Evolutionary conservation across 345 rosid species (phyloP), one percentile per base, ranked within the genome.

Genomic region (Acer saccharum): DNA sequence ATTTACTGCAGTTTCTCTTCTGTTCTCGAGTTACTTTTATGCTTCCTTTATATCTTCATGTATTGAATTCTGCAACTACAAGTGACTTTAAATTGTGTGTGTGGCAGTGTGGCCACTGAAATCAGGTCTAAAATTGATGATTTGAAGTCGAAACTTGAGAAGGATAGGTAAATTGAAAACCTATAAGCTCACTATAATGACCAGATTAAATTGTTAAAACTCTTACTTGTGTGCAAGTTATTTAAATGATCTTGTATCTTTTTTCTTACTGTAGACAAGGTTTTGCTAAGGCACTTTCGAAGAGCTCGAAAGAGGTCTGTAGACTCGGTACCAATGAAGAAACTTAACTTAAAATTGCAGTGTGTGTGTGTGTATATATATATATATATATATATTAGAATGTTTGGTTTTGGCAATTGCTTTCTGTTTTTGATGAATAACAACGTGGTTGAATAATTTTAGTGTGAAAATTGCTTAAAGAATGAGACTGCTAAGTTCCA

Each of bases 291-390:
- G 85, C 92, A 63, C 88, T 92, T 63, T 80, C 89, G 50, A 91
- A 89, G 87, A 90, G 89, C 90, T 87, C 95, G 6, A 94, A 92
- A 81, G 96, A 94, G 97, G 98, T 94, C 35, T 39, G 83, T 76
- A 46, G 73, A 20, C 46, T 43, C 46, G 1, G 11, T 43, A 43
- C 46, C 46, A 20, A 74, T 25, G 70, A 57, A 52, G 39, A 27
- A 17, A 48, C 65, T 58, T 65, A 27, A 12, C 18, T 4, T 61
- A 16, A 61, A 39, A 83, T 54, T 79, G 32, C n/a, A 0, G 35
- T 66, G 44, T 62, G 71, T 62, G 57, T 35, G 39, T 35, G 27
- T 25, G 27, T 25, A 1, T 25, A 25, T 25, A 25, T 32, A 32
- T 32, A 35, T 35, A 1, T 25, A 25, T 25, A 25, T 32, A 32